A percentile compares a stretch with the other conserved stretches of the same genome.
These are phyloP conservation scores for Lasiodiplodia sp. DNA, from an alignment of 2,329 filamentous ascomycete genomes.

Conservation along the genomic window DNA sequence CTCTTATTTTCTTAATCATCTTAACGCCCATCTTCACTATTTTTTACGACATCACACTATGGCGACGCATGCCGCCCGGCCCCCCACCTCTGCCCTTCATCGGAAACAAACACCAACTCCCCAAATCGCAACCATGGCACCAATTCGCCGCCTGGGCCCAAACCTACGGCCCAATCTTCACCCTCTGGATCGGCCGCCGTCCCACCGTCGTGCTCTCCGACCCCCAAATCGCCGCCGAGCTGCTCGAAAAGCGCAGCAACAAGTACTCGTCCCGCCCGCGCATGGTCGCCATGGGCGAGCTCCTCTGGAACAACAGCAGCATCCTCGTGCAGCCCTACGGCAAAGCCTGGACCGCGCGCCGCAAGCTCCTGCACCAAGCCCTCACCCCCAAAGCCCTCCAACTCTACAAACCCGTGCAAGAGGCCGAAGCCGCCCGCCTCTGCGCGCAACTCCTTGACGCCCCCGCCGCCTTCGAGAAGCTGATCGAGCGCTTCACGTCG, in stretches of 20 bases:
- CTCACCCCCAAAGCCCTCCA: constrained; percentile 54
- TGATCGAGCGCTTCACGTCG: constrained; percentile 58
- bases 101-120: constrained; percentile 45
- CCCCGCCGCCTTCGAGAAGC: constrained; percentile 53
- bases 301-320: constrained; percentile 53
- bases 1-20: neutral
- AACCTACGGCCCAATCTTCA: constrained; percentile 57
- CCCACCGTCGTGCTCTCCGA: constrained; percentile 56
- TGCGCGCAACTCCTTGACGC: constrained; percentile 51
- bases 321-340: constrained; percentile 59
- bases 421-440: constrained; percentile 57
- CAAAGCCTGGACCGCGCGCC: constrained; percentile 54
- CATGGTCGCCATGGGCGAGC: constrained; percentile 56
- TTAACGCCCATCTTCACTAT: constrained; percentile 29
- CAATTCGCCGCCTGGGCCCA: constrained; percentile 54
- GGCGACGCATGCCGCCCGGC: constrained; percentile 55
- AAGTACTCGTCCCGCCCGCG: constrained; percentile 56
- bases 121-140: constrained; percentile 43
- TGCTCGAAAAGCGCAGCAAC: constrained; percentile 55
- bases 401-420: constrained; percentile 58
- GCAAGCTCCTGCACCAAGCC: constrained; percentile 53
- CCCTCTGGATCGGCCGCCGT: constrained; percentile 57
- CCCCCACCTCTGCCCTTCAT: constrained; percentile 56
- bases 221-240: constrained; percentile 52
- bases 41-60: constrained; percentile 43